Evolutionary conservation across 352 stramenopile species (phyloP).

Genomic region (Pythium aquatile): DNA sequence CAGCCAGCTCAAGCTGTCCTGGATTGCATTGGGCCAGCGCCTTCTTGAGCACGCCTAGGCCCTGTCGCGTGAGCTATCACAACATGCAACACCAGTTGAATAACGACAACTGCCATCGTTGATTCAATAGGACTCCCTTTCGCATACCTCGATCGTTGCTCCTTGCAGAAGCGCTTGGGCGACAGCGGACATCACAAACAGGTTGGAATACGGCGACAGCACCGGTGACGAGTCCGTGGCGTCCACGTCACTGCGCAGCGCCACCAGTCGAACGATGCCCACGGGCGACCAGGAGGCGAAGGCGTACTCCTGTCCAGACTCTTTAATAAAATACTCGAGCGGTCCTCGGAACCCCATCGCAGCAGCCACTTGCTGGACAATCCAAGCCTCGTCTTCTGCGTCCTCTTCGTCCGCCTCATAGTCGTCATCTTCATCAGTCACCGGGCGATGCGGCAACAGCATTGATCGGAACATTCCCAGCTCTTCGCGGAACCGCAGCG

Average conservation of each 20-base stretch:
- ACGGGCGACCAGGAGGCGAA: conserved; percentile 61
- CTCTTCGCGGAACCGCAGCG: conserved; percentile 58
- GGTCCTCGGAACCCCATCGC: conserved; percentile 30
- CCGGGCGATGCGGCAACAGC: conserved; percentile 20
- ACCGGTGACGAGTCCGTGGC: conserved; percentile 3
- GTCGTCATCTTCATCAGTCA: conserved; percentile 11
- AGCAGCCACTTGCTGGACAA: conserved; percentile 30
- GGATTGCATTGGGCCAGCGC: conserved; percentile 11
- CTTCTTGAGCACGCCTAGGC: conserved; percentile 10
- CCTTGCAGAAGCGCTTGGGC: conserved; percentile 20
- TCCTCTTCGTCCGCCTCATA: conserved; percentile 16
- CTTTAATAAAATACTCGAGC: conserved; percentile 55
- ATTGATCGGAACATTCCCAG: conserved; percentile 39
- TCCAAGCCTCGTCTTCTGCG: conserved; percentile 34
- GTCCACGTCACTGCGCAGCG: conserved; percentile 8
- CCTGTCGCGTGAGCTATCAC: conserved; percentile 13
- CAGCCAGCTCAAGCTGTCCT: not conserved
- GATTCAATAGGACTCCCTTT: not conserved
- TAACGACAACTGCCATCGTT: not conserved
- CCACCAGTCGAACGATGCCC: conserved; percentile 41
- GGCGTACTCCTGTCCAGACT: conserved; percentile 45
- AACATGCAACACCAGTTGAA: not conserved
- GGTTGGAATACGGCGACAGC: conserved; percentile 39
- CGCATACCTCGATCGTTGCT: conserved; percentile 14
- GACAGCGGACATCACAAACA: conserved; percentile 36